Percentiles rank a stretch among this genome's conserved stretches.
Conservation (phyloP, 495 filamentous ascomycete species). For the Thermothielavioides terrestris region DNA sequence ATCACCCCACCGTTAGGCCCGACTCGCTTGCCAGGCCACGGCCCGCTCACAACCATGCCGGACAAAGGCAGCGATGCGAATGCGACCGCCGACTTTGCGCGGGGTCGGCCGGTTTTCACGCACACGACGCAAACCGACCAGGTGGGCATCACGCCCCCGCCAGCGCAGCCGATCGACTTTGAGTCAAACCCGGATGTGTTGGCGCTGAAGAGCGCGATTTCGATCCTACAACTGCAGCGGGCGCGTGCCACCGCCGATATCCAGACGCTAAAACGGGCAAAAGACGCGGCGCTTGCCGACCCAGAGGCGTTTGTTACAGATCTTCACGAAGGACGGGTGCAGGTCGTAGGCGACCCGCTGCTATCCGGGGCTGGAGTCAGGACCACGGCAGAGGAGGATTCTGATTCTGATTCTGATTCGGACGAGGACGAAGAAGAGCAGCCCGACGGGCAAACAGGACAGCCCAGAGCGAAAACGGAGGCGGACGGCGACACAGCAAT, state of each 20-base stretch:
- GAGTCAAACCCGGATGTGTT: conserved; percentile 76
- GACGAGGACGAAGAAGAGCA: conserved; percentile 14
- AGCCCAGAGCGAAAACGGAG: not conserved
- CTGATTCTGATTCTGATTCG: conserved; percentile 5
- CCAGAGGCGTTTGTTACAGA: conserved; percentile 61
- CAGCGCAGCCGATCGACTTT: conserved; percentile 62
- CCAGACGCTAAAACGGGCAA: conserved; percentile 51
- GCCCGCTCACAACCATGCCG: too few species aligned
- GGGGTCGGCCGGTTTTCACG: conserved; percentile 31
- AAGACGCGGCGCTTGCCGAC: conserved; percentile 54
- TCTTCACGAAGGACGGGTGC: conserved; percentile 45
- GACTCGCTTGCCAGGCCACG: conserved; percentile 6
- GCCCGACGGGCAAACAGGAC: not conserved
- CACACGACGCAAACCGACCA: conserved; percentile 33
- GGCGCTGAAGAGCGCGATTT: conserved; percentile 69
- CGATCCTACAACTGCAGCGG: conserved; percentile 74
- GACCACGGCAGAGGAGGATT: conserved; percentile 29
- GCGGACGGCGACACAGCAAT: not conserved
- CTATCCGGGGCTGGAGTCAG: not conserved
- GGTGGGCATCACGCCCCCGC: conserved; percentile 34
- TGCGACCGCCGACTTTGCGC: conserved; percentile 20
- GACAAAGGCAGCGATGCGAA: too few species aligned
- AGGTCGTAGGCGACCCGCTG: conserved; percentile 29
- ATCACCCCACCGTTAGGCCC: conserved; percentile 35
- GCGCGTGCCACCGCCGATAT: conserved; percentile 67